phyloP scores from a whole-genome alignment of 371 early-diverging fungal species.

The Mycotypha africana region DNA sequence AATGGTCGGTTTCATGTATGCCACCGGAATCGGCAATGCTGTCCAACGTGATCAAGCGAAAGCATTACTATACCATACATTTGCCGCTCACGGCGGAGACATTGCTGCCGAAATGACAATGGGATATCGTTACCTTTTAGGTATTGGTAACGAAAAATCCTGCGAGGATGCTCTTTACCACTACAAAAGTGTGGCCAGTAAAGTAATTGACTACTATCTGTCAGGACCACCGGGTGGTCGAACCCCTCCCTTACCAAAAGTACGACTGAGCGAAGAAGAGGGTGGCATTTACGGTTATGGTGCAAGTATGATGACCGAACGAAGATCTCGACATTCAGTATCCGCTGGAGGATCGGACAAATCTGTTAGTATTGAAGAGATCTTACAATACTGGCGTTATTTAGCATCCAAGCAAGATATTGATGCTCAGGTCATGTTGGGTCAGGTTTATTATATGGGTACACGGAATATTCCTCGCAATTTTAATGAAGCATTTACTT shows the following conservation, averaged over 20 bases:
- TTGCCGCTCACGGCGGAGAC: conserved; percentile 78
- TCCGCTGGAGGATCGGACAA: conserved; percentile 22
- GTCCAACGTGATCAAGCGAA: conserved; percentile 59
- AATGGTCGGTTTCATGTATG: conserved; percentile 83
- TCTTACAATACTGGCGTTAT: conserved; percentile 73
- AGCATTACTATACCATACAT: conserved; percentile 77
- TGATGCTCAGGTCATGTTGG: conserved; percentile 56
- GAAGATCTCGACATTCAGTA: conserved; percentile 5
- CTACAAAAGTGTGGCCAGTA: conserved; percentile 78
- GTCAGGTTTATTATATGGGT: conserved; percentile 78
- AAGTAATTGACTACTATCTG: conserved; percentile 63
- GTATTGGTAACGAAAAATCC: conserved; percentile 76
- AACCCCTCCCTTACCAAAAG: conserved; percentile 58
- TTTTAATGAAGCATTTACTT: conserved; percentile 58
- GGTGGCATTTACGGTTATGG: conserved; percentile 84
- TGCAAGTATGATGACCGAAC: conserved; percentile 46
- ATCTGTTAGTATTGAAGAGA: conserved; percentile 60
- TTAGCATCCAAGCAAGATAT: conserved; percentile 64
- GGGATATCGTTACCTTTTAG: conserved; percentile 77
- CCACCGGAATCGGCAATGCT: conserved; percentile 80
- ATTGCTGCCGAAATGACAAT: conserved; percentile 77
- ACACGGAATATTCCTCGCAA: conserved; percentile 59
- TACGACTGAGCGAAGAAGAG: conserved; percentile 70
- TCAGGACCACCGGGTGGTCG: conserved; percentile 86
- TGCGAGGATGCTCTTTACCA: conserved; percentile 75